Conservation (phyloP, 2,329 filamentous ascomycete species). For the Neofusicoccum ribis region DNA sequence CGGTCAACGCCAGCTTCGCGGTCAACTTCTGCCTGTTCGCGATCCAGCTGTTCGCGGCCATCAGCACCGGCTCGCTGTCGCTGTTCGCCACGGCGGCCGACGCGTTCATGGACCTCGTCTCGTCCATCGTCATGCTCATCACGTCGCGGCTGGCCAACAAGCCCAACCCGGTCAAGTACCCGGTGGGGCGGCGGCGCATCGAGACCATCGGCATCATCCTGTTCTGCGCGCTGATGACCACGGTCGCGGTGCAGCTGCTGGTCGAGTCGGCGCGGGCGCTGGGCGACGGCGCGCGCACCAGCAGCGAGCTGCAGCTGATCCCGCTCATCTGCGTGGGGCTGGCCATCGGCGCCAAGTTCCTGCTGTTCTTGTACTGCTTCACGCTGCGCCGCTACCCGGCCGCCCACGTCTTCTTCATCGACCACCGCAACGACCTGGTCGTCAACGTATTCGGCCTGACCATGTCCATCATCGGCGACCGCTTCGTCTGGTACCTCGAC, state of each 20-base stretch:
- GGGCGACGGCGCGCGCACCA: slow-evolving; percentile 44
- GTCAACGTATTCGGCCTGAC: slow-evolving; percentile 58
- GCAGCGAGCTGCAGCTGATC: slow-evolving; percentile 52
- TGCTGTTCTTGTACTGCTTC: slow-evolving; percentile 57
- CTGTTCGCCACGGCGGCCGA: slow-evolving; percentile 67
- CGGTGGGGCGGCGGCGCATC: slow-evolving; percentile 62
- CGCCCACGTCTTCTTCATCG: slow-evolving; percentile 59
- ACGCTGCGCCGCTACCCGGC: slow-evolving; percentile 55
- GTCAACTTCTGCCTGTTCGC: slow-evolving; percentile 53
- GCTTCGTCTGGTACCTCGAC: slow-evolving; percentile 60
- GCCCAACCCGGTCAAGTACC: slow-evolving; percentile 63
- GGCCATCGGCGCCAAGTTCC: slow-evolving; percentile 55
- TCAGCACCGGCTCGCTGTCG: slow-evolving; percentile 61
- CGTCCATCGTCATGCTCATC: slow-evolving; percentile 62
- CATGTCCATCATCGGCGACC: slow-evolving; percentile 57
- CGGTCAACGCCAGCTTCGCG: slow-evolving; percentile 39
- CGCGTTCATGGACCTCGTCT: slow-evolving; percentile 66
- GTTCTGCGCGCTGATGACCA: slow-evolving; percentile 67
- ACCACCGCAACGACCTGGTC: slow-evolving; percentile 59
- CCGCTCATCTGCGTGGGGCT: slow-evolving; percentile 57
- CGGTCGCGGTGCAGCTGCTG: slow-evolving; percentile 63
- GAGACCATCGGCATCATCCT: slow-evolving; percentile 67
- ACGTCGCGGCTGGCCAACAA: slow-evolving; percentile 61
- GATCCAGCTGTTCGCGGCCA: slow-evolving; percentile 60
- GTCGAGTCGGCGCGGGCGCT: slow-evolving; percentile 60